Evolutionary conservation across 148 eudicot genomes (phyloP), one percentile per base, ranked within the genome.

Genomic region (Rhododendron kiyosumense): DNA sequence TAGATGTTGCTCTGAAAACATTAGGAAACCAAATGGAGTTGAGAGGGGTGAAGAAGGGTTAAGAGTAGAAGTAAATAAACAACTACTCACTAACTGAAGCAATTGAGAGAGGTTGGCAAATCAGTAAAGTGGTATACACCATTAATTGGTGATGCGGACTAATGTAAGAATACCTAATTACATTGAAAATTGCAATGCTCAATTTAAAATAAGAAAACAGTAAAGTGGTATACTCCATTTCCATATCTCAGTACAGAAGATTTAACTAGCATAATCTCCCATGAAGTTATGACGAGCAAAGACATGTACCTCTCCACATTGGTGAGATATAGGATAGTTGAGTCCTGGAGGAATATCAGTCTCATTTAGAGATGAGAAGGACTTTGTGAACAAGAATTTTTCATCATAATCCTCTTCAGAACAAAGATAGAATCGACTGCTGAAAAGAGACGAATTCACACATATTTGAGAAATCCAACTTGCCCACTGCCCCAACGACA

Each of bases 401-500:
- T 89, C 86, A 30, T 81, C 89, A 76, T 89, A 95, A 87, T 97
- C 98, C 85, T 91, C 88, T 91, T 97, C 92, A 2, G 98, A 92
- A 88, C 99, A 97, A 78, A 89, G 89, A 87, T 90, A 95, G 91
- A 97, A 97, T 38, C 91, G 91, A 82, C 96, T 94, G 85, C 88
- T 91, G 86, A 97, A 97, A 69, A 97, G 95, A 63, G 98, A 94
- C 22, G 99, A 97, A 85, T 93, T 92, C 8, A 97, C 96, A 88
- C 99, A 97, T 61, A 95, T 95, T 85, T 91, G 93, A 34, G 99
- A 95, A 88, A 97, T 97, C 94, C 91, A 90, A 61, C 89, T 91
- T 59, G 99, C 95, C 92, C 94, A 97, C 87, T 97, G 99, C 84
- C 98, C 98, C 91, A 97, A 54, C 92, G 94, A 85, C 91, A 97